phyloP scores from a whole-genome alignment of 176 grass and related monocot species.

The Bromus sterilis region DNA sequence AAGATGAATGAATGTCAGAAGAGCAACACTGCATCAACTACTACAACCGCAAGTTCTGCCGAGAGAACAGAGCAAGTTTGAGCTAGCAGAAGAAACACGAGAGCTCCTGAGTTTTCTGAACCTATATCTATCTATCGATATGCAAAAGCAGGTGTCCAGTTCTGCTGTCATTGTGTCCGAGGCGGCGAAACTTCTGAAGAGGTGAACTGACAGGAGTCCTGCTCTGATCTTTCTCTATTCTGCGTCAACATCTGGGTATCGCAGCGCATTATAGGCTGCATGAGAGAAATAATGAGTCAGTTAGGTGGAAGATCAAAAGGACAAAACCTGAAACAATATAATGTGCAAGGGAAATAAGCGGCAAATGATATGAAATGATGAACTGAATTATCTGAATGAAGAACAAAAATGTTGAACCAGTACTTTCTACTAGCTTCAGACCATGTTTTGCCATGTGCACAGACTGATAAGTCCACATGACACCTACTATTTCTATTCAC shows the following conservation, averaged over 20 bases:
- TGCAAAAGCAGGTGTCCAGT: not conserved
- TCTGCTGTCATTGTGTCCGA: not conserved
- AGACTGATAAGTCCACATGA: not conserved
- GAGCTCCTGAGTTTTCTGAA: not conserved
- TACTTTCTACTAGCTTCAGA: not conserved
- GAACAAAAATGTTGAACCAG: not conserved
- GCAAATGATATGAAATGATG: not conserved
- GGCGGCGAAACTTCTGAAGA: not conserved
- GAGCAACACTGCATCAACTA: not conserved
- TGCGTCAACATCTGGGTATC: too few relatives aligned
- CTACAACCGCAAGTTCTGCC: not conserved
- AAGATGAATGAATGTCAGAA: not conserved
- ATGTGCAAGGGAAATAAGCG: not conserved
- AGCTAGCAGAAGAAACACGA: not conserved
- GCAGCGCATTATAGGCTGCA: too few relatives aligned
- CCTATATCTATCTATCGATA: not conserved
- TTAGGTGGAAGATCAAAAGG: not conserved
- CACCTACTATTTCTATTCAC: not conserved
- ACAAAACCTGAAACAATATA: not conserved
- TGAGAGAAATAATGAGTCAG: too few relatives aligned
- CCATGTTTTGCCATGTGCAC: not conserved
- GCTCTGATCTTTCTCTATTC: too few relatives aligned
- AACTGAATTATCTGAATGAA: not conserved
- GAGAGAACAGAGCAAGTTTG: too few relatives aligned
- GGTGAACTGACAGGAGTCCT: not conserved